Conservation (phyloP, 805 yeast genomes). For the Sporopachydermia quercuum region DNA sequence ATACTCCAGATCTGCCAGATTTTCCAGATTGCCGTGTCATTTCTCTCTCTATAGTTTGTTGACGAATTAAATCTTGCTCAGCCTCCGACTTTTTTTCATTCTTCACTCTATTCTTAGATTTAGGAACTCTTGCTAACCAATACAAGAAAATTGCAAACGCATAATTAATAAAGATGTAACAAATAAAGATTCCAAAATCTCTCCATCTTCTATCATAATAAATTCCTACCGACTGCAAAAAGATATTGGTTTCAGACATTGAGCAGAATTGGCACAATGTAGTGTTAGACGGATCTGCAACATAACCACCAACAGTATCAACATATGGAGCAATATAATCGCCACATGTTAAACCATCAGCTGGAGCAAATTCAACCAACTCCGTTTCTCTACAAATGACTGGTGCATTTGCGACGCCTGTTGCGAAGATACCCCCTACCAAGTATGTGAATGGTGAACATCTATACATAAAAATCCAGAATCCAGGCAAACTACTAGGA, state of each 20-base stretch:
- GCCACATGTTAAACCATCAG: constrained; percentile 42
- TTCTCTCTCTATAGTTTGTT: background rate
- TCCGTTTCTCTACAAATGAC: constrained; percentile 37
- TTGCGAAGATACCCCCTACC: constrained; percentile 36
- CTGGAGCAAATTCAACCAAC: constrained; percentile 33
- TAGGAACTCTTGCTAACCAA: constrained; percentile 67
- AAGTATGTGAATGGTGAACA: constrained; percentile 57
- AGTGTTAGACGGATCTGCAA: constrained; percentile 29
- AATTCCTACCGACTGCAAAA: constrained; percentile 26
- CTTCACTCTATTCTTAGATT: constrained; percentile 27
- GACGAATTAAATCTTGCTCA: background rate
- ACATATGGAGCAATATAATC: constrained; percentile 31
- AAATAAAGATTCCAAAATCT: constrained; percentile 40
- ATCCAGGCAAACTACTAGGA: constrained; percentile 42
- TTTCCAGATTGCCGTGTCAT: background rate
- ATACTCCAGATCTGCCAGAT: background rate
- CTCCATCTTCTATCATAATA: constrained; percentile 32
- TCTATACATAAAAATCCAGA: constrained; percentile 72
- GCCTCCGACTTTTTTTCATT: constrained; percentile 7
- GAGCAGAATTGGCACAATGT: constrained; percentile 46
- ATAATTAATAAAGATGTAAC: constrained; percentile 31
- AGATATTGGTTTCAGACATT: constrained; percentile 40
- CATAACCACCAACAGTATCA: constrained; percentile 29
- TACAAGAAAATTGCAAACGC: constrained; percentile 31
- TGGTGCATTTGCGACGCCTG: constrained; percentile 36